Base-by-base conservation (phyloP, 169 alveolate species). In the Eimeria mitis region DNA sequence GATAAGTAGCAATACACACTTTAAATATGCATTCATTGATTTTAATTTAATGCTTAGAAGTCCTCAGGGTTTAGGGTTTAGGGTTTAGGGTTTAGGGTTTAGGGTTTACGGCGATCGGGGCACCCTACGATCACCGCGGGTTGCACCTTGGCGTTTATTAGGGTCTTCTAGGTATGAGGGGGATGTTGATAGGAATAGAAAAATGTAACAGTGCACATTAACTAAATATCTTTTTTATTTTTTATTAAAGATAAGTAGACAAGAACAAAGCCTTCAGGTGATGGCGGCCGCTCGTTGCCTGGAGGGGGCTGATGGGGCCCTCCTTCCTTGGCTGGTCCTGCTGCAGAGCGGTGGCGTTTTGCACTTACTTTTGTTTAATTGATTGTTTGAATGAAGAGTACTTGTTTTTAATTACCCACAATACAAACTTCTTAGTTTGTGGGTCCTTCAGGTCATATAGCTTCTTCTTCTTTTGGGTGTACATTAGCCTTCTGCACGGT, bases 271-370 rank as follows among this genome's bases (percentile, higher is more conserved):
- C n/a, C n/a, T n/a, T 19, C 84, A 4, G 31, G 56, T 11, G 52
- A 7, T 19, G 49, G 84, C 84, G 6, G 84, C 84, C 31, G 84
- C 84, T 73, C 84, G 8, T 28, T 40, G 84, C 31, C 84, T 37
- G 16, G 84, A 28, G 19, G 83, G 84, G 84, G 84, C 75, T 65
- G 84, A 52, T 34, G 84, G 84, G 84, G 59, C 84, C 70, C 79
- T 34, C 79, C 79, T 70, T 31, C 79, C n/a, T 71, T 13, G 52
- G 44, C 81, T 73, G 56, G 49, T 73, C 23, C 34, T 21, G 84
- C 84, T 23, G 31, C n/a, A n/a, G n/a, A n/a, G 59, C 49, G 34
- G 13, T 40, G 34, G 59, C 49, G n/a, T 11, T 6, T 23, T 23
- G 84, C 84, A 73, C 84, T 13, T 23, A 40, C 16, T 9, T 5